phyloP scores from a whole-genome alignment of 2,329 filamentous ascomycete species.

The Aspergillus pseudotamarii region DNA sequence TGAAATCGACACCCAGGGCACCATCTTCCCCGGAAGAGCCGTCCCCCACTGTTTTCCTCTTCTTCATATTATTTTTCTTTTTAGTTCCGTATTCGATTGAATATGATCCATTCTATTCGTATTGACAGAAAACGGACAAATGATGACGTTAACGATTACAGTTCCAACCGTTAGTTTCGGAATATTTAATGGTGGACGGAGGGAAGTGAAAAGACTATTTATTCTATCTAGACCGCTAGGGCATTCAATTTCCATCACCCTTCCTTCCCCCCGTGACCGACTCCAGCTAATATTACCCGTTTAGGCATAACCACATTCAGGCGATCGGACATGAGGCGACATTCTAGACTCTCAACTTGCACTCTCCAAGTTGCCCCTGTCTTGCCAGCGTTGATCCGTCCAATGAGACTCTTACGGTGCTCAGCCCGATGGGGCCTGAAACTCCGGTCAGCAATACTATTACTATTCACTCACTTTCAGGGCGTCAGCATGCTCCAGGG shows the following conservation, averaged over 20 bases:
- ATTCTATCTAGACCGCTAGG: background rate
- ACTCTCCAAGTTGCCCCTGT: background rate
- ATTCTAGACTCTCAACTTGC: slow-evolving; percentile 12
- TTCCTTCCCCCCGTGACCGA: background rate
- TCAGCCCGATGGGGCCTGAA: background rate
- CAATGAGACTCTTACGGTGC: background rate
- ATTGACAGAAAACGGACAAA: slow-evolving; percentile 10
- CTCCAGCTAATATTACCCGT: slow-evolving; percentile 15
- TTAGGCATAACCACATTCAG: slow-evolving; percentile 6
- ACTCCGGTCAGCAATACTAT: background rate
- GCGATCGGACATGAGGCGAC: slow-evolving; percentile 15
- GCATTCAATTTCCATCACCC: background rate
- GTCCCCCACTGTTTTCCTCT: background rate
- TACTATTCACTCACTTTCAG: background rate
- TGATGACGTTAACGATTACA: background rate
- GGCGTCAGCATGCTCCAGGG: background rate
- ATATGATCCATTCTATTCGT: no score
- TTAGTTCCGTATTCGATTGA: no score
- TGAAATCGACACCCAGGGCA: background rate
- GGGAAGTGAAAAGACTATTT: background rate
- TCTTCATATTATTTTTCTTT: no score
- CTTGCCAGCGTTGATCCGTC: background rate
- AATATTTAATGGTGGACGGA: background rate
- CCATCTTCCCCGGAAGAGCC: background rate
- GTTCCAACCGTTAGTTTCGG: slow-evolving; percentile 3